Evolutionary conservation across 169 alveolate genomes (phyloP).

Genomic region (Cryptosporidium ubiquitum): DNA sequence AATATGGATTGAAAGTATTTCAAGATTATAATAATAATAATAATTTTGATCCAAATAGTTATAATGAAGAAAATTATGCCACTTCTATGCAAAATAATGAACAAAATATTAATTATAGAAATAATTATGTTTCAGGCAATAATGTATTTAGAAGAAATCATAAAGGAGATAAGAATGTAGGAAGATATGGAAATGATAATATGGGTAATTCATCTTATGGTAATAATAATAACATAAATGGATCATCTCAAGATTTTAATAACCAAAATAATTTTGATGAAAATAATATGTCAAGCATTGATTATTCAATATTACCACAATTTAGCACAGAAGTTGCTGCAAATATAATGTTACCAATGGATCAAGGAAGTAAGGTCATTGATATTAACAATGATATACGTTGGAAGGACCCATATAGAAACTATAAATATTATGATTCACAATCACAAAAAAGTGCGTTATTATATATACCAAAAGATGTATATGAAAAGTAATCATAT

Average conservation of each 20-base stretch:
- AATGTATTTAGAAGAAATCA: background rate
- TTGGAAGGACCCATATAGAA: conserved; percentile 72
- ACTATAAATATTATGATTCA: conserved; percentile 49
- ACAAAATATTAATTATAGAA: background rate
- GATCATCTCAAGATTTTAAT: background rate
- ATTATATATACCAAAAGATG: conserved; percentile 56
- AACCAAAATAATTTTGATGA: background rate
- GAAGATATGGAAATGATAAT: background rate
- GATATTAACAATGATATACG: conserved; percentile 67
- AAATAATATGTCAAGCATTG: conserved; percentile 18
- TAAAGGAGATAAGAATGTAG: background rate
- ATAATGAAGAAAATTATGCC: background rate
- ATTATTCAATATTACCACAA: conserved; percentile 56
- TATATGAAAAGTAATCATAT: conserved; percentile 33
- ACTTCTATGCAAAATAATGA: background rate
- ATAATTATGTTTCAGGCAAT: background rate
- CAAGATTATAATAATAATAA: background rate
- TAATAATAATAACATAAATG: background rate
- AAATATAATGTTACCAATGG: conserved; percentile 59
- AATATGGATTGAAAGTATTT: conserved; percentile 46
- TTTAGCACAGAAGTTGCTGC: conserved; percentile 54
- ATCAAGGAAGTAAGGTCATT: conserved; percentile 17
- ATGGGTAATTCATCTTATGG: background rate
- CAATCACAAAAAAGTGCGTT: conserved; percentile 3
- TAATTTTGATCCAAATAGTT: background rate